Evolutionary conservation across 176 grass and related monocot genomes (phyloP), one percentile per base, ranked within the genome.

Genomic region (Carex littledalei): DNA sequence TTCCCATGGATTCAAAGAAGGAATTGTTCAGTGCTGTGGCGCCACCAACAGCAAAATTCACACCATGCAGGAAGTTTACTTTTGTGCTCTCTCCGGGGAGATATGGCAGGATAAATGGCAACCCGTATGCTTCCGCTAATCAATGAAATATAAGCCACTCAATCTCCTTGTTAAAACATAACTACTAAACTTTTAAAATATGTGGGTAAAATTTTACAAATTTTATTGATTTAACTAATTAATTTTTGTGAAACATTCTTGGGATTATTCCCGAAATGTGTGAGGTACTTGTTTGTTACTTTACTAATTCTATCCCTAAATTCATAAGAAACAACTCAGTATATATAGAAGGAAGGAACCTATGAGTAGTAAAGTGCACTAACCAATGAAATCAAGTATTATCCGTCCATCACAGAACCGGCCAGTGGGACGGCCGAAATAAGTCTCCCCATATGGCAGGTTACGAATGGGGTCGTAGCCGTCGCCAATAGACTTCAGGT

Each of bases 381-480:
- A 64, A 97, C 94, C 90, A 61, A 97, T 89, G 88, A 97, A 97
- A 90, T 97, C 94, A 62, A 97, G 86, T 74, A 97, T 86, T 72
- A 97, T 81, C 31, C 94, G 94, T 13, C 94, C 94, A 70, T 97
- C 83, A 41, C 87, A 92, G 5, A 88, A 91, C 37, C 94, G 94
- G 78, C 94, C 92, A 54, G 90, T 91, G 59, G 92, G 87, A 0
- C 14, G 86, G 37, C 87, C 82, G 54, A 92, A 97, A 89, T 88
- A 97, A 0, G 94, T 92, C 81, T 47, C 80, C 21, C 94, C 94
- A 11, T 97, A 97, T 10, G 92, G 94, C 52, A 80, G 83, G 43
- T 84, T 34, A 29, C 90, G 85, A 86, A 76, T 67, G 0, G 84
- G 80, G 87, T 57, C 85, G 4, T 59, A 81, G 68, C 22, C 71